Evolutionary conservation across 78 protist species (phyloP), one percentile per base, ranked within the genome.

Genomic region (Dictyostelium capitatum): DNA sequence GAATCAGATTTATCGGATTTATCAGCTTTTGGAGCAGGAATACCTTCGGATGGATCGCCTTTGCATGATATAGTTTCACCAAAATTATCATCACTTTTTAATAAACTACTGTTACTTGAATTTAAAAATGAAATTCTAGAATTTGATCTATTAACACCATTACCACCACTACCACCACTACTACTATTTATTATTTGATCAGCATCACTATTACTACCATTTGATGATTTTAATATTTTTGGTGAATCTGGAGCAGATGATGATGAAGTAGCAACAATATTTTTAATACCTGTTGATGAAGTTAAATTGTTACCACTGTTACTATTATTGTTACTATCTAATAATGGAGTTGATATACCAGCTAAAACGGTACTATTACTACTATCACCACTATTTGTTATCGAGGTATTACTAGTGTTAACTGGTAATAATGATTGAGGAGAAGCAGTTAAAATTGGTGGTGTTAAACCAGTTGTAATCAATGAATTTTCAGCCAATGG

Each of bases 11-110:
- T 30, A 11, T 28, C 47, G n/a, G 79, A 43, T 46, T 41, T 70
- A 30, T 37, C 51, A 73, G 56, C 57, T 46, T 73, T 73, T 73
- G 79, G 79, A 7, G 50, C 14, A 43, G 75, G 75, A 32, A 67
- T 67, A 17, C 75, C 75, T 67, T 67, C 75, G 0, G 75, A 67
- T 32, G 30, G 75, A 32, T 67, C 75, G 15, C 75, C 75, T 67
- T 67, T 67, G 15, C 75, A 67, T 30, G 12, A 32, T 15, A 67
- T 67, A 67, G 28, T 43, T 67, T 67, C 75, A 62, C 70, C 70
- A 62, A 62, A 11, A 6, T 32, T 32, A 14, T 8, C 10, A 51
- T 51, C 56, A 67, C 17, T 32, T 30, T 67, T 67, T 67, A 67
- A 67, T 32, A 67, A 67, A 32, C 75, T 6, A 67, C 75, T 67